Conservation (phyloP, 306 rosid species). For the Vigna reflexopilosa region DNA sequence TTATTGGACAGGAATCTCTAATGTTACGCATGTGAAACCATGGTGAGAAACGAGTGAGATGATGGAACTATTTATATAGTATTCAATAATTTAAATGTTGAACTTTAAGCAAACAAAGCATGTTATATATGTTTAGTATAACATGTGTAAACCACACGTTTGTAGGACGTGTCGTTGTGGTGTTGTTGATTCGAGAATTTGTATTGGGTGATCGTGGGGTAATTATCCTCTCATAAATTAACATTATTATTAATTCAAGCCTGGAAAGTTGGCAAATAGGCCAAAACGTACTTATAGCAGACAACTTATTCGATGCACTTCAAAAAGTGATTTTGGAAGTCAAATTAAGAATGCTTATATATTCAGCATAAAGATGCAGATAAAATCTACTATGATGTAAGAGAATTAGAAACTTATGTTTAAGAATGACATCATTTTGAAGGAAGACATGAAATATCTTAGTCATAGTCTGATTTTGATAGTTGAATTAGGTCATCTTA, state of each 20-base stretch:
- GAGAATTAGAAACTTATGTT: no score
- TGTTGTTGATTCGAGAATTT: background rate
- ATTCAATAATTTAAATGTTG: constrained; percentile 52
- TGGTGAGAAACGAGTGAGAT: background rate
- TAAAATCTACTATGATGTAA: no score
- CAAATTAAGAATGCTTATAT: no score
- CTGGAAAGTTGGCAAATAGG: background rate
- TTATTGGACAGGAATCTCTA: background rate
- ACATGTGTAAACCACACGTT: background rate
- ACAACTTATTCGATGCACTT: background rate
- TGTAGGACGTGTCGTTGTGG: background rate
- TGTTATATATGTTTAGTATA: constrained; percentile 41
- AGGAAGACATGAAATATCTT: no score
- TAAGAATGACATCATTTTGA: no score
- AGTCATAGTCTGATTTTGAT: no score
- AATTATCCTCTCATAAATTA: constrained; percentile 11
- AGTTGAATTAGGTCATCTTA: no score
- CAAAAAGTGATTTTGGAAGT: constrained; percentile 1
- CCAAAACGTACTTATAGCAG: constrained; percentile 4
- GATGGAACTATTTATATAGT: constrained; percentile 27
- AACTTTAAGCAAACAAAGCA: constrained; percentile 54
- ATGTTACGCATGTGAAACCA: constrained; percentile 11
- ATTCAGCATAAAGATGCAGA: no score
- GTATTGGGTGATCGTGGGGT: background rate
- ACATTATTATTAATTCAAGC: background rate